These are phyloP conservation scores for Toxicodendron radicans DNA, from an alignment of 345 rosid species.

Conservation along the genomic window DNA sequence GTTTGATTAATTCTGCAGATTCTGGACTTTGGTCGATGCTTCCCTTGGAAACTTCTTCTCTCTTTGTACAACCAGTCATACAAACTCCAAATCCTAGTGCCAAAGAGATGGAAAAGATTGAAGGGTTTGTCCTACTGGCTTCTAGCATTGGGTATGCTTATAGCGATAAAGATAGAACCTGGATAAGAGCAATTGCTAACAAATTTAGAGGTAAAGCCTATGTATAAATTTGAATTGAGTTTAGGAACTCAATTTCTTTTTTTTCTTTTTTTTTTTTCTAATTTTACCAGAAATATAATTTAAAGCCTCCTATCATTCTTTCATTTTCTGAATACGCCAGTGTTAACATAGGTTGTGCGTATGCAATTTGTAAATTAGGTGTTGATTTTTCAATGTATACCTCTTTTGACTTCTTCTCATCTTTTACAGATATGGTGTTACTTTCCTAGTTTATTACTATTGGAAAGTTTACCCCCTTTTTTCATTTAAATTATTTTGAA, in stretches of 20 bases:
- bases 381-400: neutral
- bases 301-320: conserved; percentile 9
- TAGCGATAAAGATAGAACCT: conserved; percentile 76
- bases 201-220: conserved; percentile 55
- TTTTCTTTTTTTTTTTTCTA: neutral
- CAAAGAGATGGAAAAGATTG: conserved; percentile 27
- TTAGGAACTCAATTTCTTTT: neutral
- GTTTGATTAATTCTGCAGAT: conserved; percentile 44
- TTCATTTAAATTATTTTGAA: neutral
- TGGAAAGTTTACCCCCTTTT: neutral
- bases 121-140: conserved; percentile 73
- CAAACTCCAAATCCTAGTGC: conserved; percentile 26
- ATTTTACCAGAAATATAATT: neutral
- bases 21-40: conserved; percentile 56
- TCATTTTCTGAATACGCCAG: neutral
- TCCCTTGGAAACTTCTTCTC: conserved; percentile 64
- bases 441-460: neutral
- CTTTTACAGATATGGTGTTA: neutral
- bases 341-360: neutral
- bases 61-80: conserved; percentile 62
- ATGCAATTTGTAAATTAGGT: neutral
- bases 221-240: conserved; percentile 24
- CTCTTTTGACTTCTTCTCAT: neutral
- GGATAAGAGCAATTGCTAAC: conserved; percentile 75
- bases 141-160: conserved; percentile 75